A percentile compares a stretch with the other conserved stretches of the same genome.
phyloP scores from a whole-genome alignment of 495 filamentous ascomycete genomes.

The Tuber brumale region DNA sequence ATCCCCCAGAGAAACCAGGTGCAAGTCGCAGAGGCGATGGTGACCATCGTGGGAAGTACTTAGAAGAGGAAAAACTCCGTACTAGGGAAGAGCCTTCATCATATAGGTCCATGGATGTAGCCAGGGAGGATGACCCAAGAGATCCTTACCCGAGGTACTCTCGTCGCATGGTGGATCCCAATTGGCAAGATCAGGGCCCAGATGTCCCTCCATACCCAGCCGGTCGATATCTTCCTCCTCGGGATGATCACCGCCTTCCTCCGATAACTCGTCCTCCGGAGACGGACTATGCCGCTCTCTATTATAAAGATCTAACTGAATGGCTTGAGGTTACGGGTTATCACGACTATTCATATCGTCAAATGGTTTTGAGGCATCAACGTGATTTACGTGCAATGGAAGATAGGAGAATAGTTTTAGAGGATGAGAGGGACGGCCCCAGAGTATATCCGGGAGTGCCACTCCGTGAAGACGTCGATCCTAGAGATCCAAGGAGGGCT shows the following conservation, averaged over 20 bases:
- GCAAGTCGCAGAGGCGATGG: conserved; percentile 29
- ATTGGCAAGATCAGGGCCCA: conserved; percentile 23
- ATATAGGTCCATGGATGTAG: conserved; percentile 32
- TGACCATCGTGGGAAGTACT: conserved; percentile 33
- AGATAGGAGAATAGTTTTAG: conserved; percentile 35
- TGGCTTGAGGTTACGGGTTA: conserved; percentile 59
- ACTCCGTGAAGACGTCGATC: conserved; percentile 22
- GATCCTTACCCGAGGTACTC: conserved; percentile 36
- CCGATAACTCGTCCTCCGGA: conserved; percentile 33
- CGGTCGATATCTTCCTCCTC: conserved; percentile 35
- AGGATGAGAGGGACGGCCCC: conserved; percentile 27
- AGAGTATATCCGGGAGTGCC: conserved; percentile 28
- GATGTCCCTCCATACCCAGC: conserved; percentile 29
- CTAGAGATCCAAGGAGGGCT: conserved; percentile 27
- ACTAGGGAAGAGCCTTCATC: conserved; percentile 30
- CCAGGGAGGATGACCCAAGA: conserved; percentile 29
- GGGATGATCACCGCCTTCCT: conserved; percentile 37
- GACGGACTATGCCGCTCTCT: conserved; percentile 40
- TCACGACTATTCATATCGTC: conserved; percentile 50
- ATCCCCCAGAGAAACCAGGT: conserved; percentile 32
- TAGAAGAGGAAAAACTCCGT: conserved; percentile 33
- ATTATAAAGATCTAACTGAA: conserved; percentile 51
- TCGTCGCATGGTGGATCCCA: conserved; percentile 21
- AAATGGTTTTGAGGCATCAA: conserved; percentile 47
- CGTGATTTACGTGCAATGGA: conserved; percentile 47